These are phyloP conservation scores for Hirsutella thompsonii DNA, from an alignment of 2,329 filamentous ascomycete species.

Conservation along the genomic window DNA sequence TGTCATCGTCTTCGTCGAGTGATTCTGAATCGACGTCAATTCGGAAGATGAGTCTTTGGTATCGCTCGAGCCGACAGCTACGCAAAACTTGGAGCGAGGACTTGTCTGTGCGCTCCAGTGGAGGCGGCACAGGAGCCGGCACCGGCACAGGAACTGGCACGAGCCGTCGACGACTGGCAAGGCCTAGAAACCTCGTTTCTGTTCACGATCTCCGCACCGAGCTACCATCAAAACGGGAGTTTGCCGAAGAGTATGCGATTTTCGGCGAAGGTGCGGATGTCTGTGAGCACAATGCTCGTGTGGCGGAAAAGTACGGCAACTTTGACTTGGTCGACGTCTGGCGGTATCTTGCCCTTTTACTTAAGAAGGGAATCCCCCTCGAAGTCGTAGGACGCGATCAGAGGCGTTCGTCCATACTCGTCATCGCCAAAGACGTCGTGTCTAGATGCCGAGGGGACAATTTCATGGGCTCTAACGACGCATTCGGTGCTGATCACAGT, in stretches of 20 bases:
- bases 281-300: constrained; percentile 69
- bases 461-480: background rate
- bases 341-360: constrained; percentile 65
- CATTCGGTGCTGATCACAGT: constrained; percentile 8
- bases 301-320: constrained; percentile 60
- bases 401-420: constrained; percentile 46
- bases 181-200: constrained; percentile 56
- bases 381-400: constrained; percentile 44
- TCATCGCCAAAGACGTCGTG: constrained; percentile 54
- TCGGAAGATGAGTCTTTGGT: constrained; percentile 44
- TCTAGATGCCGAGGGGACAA: constrained; percentile 17
- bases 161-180: constrained; percentile 32
- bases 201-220: constrained; percentile 58
- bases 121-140: constrained; percentile 38
- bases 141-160: constrained; percentile 38
- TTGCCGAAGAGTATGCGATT: constrained; percentile 71
- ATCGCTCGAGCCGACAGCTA: constrained; percentile 37
- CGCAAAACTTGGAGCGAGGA: constrained; percentile 44
- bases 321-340: constrained; percentile 69
- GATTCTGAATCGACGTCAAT: constrained; percentile 52
- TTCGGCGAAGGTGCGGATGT: constrained; percentile 73
- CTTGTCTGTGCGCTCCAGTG: constrained; percentile 45
- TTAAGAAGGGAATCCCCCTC: constrained; percentile 65
- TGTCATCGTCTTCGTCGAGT: constrained; percentile 37
- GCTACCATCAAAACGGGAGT: constrained; percentile 64